Evolutionary conservation across 106 monocot species (phyloP), one percentile per base, ranked within the genome.

Genomic region (Allium fistulosum): DNA sequence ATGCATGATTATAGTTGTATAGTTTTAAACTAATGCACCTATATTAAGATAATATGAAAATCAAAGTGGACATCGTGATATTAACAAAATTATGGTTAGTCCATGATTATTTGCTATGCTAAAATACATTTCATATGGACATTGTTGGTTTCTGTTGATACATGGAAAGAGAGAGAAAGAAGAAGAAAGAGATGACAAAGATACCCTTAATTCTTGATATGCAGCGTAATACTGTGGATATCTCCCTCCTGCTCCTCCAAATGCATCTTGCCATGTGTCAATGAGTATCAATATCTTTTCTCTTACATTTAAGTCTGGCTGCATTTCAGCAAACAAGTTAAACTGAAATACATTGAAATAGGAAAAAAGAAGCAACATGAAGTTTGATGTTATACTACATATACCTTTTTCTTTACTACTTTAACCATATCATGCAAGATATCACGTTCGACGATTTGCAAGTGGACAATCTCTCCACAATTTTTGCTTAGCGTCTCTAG

Each of bases 401-500:
- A 59, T 51, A 91, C 94, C 83, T 88, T 95, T 78, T 91, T 95
- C 88, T 91, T 95, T 62, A 86, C 94, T 72, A 95, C 85, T 80
- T 95, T 95, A 57, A 91, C 85, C 94, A 95, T 91, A 63, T 95
- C 94, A 72, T 81, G 91, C 65, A 95, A 80, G 50, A 95, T 80
- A 66, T 95, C 94, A 56, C 94, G 88, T 49, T 95, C 91, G 57
- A 83, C 62, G 58, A 95, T 95, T 77, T 88, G 88, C 26, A 68
- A 63, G 66, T 88, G 82, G 50, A 95, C 76, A 63, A 9, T 50
- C 1, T 95, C 94, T 27, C 94, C 94, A 70, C 94, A 95, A 67
- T 95, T 95, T 85, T 95, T 95, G 76, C 94, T 95, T 64, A 95
- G 79, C 72, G 94, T 91, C 75, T 95, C 94, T 61, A 95, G 66